phyloP scores from a whole-genome alignment of 108 stramenopile genomes.

The Nannochloropsis oceanica region DNA sequence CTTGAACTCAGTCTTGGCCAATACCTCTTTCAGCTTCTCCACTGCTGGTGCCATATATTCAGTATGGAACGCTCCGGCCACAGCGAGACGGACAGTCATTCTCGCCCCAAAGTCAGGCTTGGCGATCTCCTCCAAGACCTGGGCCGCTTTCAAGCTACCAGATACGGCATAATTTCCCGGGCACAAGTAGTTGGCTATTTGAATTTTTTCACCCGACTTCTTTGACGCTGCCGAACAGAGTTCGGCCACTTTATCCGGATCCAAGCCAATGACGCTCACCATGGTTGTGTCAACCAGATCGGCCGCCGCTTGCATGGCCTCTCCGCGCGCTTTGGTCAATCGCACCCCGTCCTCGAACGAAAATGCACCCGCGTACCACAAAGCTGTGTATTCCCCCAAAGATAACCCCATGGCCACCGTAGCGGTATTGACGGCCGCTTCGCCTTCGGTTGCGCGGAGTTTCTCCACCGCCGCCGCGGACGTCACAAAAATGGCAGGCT shows the following conservation, averaged over 20 bases:
- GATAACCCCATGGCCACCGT: slow-evolving; percentile 87
- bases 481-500: slow-evolving; percentile 94
- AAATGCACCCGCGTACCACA: slow-evolving; percentile 91
- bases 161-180: slow-evolving; percentile 91
- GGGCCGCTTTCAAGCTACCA: slow-evolving; percentile 68
- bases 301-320: slow-evolving; percentile 85
- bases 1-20: slow-evolving; percentile 62
- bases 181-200: slow-evolving; percentile 89
- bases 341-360: slow-evolving; percentile 93
- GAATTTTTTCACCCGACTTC: slow-evolving; percentile 56
- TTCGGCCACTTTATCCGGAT: slow-evolving; percentile 60
- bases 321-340: slow-evolving; percentile 88
- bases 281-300: slow-evolving; percentile 80
- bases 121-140: slow-evolving; percentile 62
- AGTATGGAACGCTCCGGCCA: slow-evolving; percentile 96
- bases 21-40: slow-evolving; percentile 55
- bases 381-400: slow-evolving; percentile 89
- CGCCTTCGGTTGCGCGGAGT: slow-evolving; percentile 60
- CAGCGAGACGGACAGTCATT: slow-evolving; percentile 91
- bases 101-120: slow-evolving; percentile 92
- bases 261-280: slow-evolving; percentile 92
- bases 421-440: slow-evolving; percentile 70
- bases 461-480: slow-evolving; percentile 95
- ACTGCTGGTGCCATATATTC: slow-evolving; percentile 92
- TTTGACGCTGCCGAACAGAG: slow-evolving; percentile 62